Base-by-base conservation (phyloP, 805 yeast species). In the Candida ipomoeae region DNA sequence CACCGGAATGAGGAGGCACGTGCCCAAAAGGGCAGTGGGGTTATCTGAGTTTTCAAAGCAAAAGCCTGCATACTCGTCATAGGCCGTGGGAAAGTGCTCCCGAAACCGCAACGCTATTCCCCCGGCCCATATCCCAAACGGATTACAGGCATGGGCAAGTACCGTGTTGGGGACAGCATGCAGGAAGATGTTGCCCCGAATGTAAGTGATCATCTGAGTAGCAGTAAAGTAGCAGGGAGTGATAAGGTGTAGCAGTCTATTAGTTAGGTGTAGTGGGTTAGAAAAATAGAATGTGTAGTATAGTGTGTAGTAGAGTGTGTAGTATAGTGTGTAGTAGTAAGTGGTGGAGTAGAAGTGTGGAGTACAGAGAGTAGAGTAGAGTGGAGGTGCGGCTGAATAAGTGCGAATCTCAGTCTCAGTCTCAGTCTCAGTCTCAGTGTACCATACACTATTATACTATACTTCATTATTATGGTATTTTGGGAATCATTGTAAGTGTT, bases 51-150 rank as follows among this genome's bases (percentile, higher is more conserved):
- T 53, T 7, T 59, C 42, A 5, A 50, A 43, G 61, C 87, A 83
- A 56, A 74, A 71, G 1, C 65, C 57, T 14, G 62, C 55, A 58
- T 89, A 87, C 3, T 59, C 55, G 41, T 62, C 55, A 57, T 79
- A 85, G 3, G 92, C 79, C 2, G 70, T 60, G 2, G 89, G 90
- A 63, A 75, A 88, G 42, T 69, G 64, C 15, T 57, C 48, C 21
- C 74, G 78, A 59, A 89, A 80, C 23, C 68, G 78, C 3, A 71
- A 72, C 0, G 96, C 96, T 2, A 89, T 79, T 0, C 96, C 96
- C 3, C 88, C 92, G 3, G 94, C 94, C 96, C 96, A 89, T 1
- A 73, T 60, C 0, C 96, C 96, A 23, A 74, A 71, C 36, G 89
- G 82, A 62, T 89, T 89, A 61, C 96, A 89, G 0, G 96, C 82